Percentiles rank a stretch among this genome's conserved stretches.
Conservation (phyloP, 306 rosid species). For the Astragalus glycyphyllos region DNA sequence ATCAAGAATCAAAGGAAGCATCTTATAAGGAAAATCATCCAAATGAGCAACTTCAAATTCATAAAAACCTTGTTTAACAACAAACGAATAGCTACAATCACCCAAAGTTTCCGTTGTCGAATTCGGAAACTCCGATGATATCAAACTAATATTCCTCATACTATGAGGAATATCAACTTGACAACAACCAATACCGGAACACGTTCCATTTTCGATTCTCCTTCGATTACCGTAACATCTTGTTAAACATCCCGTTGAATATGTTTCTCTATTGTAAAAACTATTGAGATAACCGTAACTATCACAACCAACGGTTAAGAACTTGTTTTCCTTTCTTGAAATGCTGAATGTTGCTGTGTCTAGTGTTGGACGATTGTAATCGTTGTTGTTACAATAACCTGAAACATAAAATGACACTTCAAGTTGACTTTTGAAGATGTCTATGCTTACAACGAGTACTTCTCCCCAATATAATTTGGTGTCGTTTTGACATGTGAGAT, state of each 20-base stretch:
- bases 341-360: background rate
- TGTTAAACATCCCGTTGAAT: background rate
- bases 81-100: background rate
- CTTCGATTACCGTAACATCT: background rate
- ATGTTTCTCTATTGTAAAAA: background rate
- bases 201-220: background rate
- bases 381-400: background rate
- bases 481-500: background rate
- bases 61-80: conserved; percentile 24
- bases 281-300: background rate
- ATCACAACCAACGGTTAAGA: conserved; percentile 38
- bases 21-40: background rate
- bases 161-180: conserved; percentile 12
- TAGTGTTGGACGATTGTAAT: background rate
- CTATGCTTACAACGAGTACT: background rate
- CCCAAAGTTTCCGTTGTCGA: background rate
- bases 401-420: background rate
- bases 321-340: conserved; percentile 40
- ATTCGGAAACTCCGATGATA: background rate
- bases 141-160: background rate
- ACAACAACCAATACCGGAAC: conserved; percentile 22
- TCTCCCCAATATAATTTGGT: background rate
- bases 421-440: conserved; percentile 5
- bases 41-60: background rate
- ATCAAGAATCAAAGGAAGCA: conserved; percentile 39